A percentile compares a stretch with the other conserved stretches of the same genome.
Conservation (phyloP, 2,329 filamentous ascomycete species). For the Pleurostoma richardsiae region DNA sequence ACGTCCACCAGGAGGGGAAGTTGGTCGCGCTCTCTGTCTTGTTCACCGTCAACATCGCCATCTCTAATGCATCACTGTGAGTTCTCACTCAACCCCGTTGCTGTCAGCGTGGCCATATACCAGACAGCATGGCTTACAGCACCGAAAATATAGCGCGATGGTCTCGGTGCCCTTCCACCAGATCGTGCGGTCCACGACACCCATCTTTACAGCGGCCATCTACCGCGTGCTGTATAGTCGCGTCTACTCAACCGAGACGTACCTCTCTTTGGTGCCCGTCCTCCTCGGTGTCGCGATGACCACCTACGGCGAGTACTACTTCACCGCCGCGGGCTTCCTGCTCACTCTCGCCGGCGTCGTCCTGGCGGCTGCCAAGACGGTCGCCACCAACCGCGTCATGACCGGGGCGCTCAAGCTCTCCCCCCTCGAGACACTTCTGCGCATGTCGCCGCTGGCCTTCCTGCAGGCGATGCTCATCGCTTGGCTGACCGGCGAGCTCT, state of each 20-base stretch:
- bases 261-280: conserved; percentile 56
- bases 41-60: no score
- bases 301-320: conserved; percentile 59
- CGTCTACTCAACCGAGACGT: conserved; percentile 37
- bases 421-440: conserved; percentile 55
- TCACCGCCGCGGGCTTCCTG: conserved; percentile 51
- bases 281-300: conserved; percentile 55
- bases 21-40: no score
- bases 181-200: no score
- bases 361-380: conserved; percentile 46
- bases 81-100: no score
- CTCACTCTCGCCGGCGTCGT: conserved; percentile 50
- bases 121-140: no score
- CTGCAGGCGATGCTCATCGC: conserved; percentile 51
- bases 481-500: conserved; percentile 45
- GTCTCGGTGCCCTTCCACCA: no score
- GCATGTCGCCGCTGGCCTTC: conserved; percentile 57
- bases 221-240: no score
- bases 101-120: no score
- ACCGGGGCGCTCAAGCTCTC: conserved; percentile 53
- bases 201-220: no score
- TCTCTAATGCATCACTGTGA: no score
- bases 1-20: no score
- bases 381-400: conserved; percentile 61
- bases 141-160: no score